Evolutionary conservation across 768 basidiomycete species (phyloP), one percentile per base, ranked within the genome.

Genomic region (Phylloporus rhodoxanthus): DNA sequence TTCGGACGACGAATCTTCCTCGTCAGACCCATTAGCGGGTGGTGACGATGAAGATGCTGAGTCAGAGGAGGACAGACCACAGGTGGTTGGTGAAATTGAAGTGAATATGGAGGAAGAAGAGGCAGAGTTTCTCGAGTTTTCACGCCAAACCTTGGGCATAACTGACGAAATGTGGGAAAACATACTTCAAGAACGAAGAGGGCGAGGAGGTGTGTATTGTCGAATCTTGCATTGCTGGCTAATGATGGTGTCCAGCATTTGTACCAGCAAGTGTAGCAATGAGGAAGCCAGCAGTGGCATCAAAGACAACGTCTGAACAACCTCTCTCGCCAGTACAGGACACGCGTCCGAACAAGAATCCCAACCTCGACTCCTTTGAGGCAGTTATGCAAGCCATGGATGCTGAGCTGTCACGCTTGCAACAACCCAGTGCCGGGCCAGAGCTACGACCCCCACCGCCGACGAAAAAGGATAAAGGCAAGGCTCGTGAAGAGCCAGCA

Each of bases 361-460:
- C 83, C 4, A 80, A 84, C 41, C 75, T 98, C 19, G 80, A 94
- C 64, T 93, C 92, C 0, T 98, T 99, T 55, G 96, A 99, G 63
- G 80, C 87, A 1, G 90, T 98, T 28, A 98, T 98, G 96, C 79
- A 81, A 61, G 92, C 92, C 2, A 90, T 98, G 85, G 96, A 99
- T 57, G 78, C 72, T 15, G 89, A 96, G 57, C 74, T 99, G 26
- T 73, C 72, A 17, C 78, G 74, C 14, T 65, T 70, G 39, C 74
- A 71, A 25, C 60, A 70, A 30, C 51, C 58, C 20, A 57, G 41
- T n/a, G 10, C 34, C 49, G 51, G 50, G 33, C 47, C 29, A 30
- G 29, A 30, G 29, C 29, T 11, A 30, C 29, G 13, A 30, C 29
- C 28, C 28, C 28, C 58, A 28, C 38, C 34, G 64, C 46, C 54